Conservation (phyloP, 2,329 filamentous ascomycete genomes). For the Cytospora piceicola region DNA sequence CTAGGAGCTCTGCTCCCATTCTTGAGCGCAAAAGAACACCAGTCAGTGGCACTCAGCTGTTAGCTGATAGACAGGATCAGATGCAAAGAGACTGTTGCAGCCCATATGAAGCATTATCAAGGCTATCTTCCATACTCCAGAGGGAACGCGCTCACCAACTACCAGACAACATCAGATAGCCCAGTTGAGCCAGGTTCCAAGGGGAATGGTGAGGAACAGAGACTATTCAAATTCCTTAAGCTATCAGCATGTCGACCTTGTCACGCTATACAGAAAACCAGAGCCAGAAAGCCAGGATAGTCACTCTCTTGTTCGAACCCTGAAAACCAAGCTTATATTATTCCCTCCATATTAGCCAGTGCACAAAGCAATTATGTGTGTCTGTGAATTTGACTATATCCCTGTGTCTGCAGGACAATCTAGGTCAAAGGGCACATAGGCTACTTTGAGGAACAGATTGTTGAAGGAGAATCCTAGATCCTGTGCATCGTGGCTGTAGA, state of each 20-base stretch:
- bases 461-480: background rate
- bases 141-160: background rate
- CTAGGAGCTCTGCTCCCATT: background rate
- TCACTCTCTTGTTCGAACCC: background rate
- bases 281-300: background rate
- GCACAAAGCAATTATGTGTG: background rate
- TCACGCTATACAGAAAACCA: background rate
- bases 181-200: background rate
- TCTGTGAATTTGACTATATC: no score
- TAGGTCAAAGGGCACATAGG: background rate
- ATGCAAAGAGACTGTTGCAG: background rate
- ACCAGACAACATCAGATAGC: background rate
- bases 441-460: background rate
- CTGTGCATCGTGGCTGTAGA: background rate
- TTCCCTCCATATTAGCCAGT: background rate
- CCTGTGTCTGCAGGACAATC: background rate
- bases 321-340: background rate
- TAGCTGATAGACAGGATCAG: background rate
- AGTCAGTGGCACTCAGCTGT: background rate
- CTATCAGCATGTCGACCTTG: background rate
- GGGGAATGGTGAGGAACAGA: background rate
- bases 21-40: background rate
- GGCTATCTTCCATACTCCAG: background rate
- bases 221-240: background rate
- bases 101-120: background rate